A percentile compares a stretch with the other conserved stretches of the same genome.
Conservation (phyloP, 306 rosid species). For the Cyamopsis tetragonoloba region DNA sequence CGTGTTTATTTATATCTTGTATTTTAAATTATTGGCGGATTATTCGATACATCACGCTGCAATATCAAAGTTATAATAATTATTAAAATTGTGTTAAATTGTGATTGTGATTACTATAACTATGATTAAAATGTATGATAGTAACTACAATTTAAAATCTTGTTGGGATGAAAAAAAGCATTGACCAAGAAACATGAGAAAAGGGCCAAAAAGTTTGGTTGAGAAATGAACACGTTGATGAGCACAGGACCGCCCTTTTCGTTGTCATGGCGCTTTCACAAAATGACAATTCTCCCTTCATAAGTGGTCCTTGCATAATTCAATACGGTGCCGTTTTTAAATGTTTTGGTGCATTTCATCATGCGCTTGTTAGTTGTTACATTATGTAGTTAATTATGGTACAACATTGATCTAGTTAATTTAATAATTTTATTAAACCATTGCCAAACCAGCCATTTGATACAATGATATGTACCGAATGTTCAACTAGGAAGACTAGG, state of each 20-base stretch:
- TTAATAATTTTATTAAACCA: background rate
- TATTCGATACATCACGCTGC: no score
- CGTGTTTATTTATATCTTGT: background rate
- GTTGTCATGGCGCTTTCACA: background rate
- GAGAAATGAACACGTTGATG: constrained; percentile 55
- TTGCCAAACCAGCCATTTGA: background rate
- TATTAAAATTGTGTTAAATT: no score
- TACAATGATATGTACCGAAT: no score
- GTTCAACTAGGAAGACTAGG: no score
- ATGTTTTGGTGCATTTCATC: background rate
- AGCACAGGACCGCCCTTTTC: constrained; percentile 34
- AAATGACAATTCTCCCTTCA: background rate
- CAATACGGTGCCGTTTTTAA: background rate
- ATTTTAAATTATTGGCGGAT: no score
- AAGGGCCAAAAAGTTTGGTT: constrained; percentile 41
- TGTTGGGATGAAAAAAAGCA: background rate
- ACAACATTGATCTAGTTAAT: background rate
- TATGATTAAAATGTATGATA: no score
- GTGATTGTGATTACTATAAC: no score
- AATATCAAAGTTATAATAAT: no score
- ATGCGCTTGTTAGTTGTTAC: no score
- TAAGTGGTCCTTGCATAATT: background rate
- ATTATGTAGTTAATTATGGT: no score
- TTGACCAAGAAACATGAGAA: background rate
- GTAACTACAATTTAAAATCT: no score